Percentiles rank a stretch among this genome's conserved stretches.
phyloP scores from a whole-genome alignment of 2,329 filamentous ascomycete species.

The Apiospora sp. region DNA sequence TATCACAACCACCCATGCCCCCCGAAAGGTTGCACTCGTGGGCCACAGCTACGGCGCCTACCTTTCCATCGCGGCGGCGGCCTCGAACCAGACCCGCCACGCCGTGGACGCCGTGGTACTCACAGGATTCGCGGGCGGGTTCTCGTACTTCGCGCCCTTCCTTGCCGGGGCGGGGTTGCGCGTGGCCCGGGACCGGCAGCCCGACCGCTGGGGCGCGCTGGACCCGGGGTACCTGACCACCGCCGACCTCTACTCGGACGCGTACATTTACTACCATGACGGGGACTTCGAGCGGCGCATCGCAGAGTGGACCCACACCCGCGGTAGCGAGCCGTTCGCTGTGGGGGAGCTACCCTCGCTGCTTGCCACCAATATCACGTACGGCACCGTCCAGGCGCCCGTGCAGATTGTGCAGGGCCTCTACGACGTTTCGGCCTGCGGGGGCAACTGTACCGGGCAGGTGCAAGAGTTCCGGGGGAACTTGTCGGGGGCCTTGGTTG shows the following conservation, averaged over 20 bases:
- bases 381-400: slow-evolving; percentile 34
- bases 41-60: slow-evolving; percentile 44
- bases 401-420: slow-evolving; percentile 39
- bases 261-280: slow-evolving; percentile 39
- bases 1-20: neutral
- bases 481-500: slow-evolving; percentile 33
- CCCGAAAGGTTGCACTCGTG: slow-evolving; percentile 39
- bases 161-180: slow-evolving; percentile 40
- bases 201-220: slow-evolving; percentile 38
- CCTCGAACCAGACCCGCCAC: slow-evolving; percentile 24
- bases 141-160: slow-evolving; percentile 39
- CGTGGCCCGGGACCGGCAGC: slow-evolving; percentile 35
- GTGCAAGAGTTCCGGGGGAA: slow-evolving; percentile 30
- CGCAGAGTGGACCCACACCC: slow-evolving; percentile 39
- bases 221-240: slow-evolving; percentile 38
- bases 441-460: slow-evolving; percentile 39
- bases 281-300: slow-evolving; percentile 37
- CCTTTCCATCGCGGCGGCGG: slow-evolving; percentile 37
- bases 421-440: slow-evolving; percentile 42
- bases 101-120: slow-evolving; percentile 37
- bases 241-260: slow-evolving; percentile 38
- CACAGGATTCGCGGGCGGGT: slow-evolving; percentile 40
- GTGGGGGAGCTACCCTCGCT: slow-evolving; percentile 41
- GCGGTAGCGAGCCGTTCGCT: slow-evolving; percentile 41
- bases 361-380: slow-evolving; percentile 35